Conservation (phyloP, 2,329 filamentous ascomycete genomes). For the Pseudogymnoascus sp. region DNA sequence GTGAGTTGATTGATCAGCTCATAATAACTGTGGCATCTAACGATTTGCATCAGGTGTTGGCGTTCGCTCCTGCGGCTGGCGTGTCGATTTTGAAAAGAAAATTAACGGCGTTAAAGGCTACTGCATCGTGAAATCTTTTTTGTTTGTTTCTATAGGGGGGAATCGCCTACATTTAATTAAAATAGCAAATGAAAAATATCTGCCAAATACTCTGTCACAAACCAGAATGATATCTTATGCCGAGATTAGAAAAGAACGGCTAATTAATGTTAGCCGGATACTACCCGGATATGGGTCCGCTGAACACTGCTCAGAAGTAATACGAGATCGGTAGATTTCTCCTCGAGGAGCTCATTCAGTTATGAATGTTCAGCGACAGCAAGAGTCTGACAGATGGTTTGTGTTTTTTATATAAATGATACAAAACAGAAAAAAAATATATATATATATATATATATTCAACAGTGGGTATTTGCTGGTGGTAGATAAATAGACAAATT, state of each 20-base stretch:
- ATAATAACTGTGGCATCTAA: not conserved
- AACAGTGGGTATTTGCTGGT: too few species aligned
- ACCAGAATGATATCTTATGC: not conserved
- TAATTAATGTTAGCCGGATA: not conserved
- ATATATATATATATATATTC: too few species aligned
- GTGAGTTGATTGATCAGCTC: constrained; percentile 10
- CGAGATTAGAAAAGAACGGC: not conserved
- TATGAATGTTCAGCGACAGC: too few species aligned
- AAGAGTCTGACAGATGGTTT: too few species aligned
- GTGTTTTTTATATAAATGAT: too few species aligned
- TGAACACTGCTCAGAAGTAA: too few species aligned
- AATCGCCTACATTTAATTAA: not conserved
- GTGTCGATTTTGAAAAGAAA: not conserved
- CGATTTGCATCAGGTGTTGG: not conserved
- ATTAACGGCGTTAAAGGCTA: not conserved
- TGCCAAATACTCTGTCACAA: not conserved
- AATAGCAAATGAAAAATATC: not conserved
- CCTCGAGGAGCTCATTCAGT: too few species aligned
- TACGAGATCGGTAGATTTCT: too few species aligned
- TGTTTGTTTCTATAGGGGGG: not conserved
- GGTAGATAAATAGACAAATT: not conserved
- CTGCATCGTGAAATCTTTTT: not conserved
- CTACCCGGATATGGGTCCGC: too few species aligned
- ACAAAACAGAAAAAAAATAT: too few species aligned
- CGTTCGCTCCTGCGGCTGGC: not conserved